Evolutionary conservation across 176 grass and related monocot genomes (phyloP).

Genomic region (Oryza australiensis): DNA sequence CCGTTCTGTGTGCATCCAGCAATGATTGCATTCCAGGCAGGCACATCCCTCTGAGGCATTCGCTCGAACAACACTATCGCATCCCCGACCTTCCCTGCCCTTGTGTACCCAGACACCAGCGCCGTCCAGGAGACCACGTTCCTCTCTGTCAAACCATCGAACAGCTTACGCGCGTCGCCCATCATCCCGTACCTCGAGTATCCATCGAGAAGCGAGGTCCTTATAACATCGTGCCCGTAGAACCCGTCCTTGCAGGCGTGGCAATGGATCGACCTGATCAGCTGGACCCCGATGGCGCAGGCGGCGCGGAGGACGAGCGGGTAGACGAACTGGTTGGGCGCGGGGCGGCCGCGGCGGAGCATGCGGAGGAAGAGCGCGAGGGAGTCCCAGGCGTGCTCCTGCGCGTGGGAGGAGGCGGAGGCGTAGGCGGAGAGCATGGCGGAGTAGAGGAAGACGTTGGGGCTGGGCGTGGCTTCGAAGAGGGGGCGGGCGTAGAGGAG

Average conservation of each 20-base stretch:
- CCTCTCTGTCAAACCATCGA: slow-evolving; percentile 69
- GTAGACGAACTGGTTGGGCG: slow-evolving; percentile 83
- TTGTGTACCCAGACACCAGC: slow-evolving; percentile 61
- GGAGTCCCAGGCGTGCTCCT: slow-evolving; percentile 17
- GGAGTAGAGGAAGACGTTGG: slow-evolving; percentile 85
- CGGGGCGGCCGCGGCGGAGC: slow-evolving; percentile 45
- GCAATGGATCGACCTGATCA: slow-evolving; percentile 56
- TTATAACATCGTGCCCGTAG: slow-evolving; percentile 41
- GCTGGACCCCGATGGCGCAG: slow-evolving; percentile 23
- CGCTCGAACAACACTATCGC: slow-evolving; percentile 56
- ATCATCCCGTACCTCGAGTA: slow-evolving; percentile 68
- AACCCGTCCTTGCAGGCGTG: slow-evolving; percentile 61
- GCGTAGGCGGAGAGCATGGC: slow-evolving; percentile 75
- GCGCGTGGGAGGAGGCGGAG: neutral
- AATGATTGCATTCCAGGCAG: slow-evolving; percentile 80
- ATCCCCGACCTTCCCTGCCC: slow-evolving; percentile 49
- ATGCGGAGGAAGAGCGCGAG: slow-evolving; percentile 69
- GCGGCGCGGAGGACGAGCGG: slow-evolving; percentile 67
- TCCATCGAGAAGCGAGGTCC: slow-evolving; percentile 62
- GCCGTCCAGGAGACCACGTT: slow-evolving; percentile 76
- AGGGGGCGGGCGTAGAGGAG: slow-evolving; percentile 66
- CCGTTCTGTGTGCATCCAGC: slow-evolving; percentile 65
- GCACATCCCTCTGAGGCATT: slow-evolving; percentile 72
- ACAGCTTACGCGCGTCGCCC: slow-evolving; percentile 59
- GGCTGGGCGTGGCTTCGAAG: slow-evolving; percentile 57